Percentiles rank a stretch among this genome's conserved stretches.
Evolutionary conservation across 163 green algal species (phyloP).

Genomic region (Trebouxiophyceae sp.): DNA sequence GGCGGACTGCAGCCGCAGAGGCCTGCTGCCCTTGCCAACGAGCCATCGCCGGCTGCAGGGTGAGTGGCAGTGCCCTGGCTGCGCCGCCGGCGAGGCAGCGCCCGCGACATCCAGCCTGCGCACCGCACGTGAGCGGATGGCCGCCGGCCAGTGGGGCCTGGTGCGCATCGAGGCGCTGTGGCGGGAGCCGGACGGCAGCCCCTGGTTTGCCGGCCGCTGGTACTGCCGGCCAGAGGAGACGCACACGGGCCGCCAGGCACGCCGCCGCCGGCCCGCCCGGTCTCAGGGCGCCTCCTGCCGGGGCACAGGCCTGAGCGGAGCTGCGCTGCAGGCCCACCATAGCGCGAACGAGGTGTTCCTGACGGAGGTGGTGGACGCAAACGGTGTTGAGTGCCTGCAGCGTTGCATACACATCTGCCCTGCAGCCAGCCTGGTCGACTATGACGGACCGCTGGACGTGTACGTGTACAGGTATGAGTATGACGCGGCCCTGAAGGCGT

Average conservation of each 20-base stretch:
- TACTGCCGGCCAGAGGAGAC: slow-evolving; percentile 80
- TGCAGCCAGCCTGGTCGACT: slow-evolving; percentile 14
- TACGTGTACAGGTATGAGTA: slow-evolving; percentile 89
- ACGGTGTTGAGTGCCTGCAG: slow-evolving; percentile 26
- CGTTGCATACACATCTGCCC: slow-evolving; percentile 20
- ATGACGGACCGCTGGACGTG: slow-evolving; percentile 55
- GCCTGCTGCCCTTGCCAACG: neutral
- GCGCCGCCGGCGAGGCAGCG: slow-evolving; percentile 20
- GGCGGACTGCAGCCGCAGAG: no score
- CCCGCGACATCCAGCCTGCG: neutral
- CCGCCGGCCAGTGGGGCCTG: slow-evolving; percentile 38
- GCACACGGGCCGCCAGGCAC: slow-evolving; percentile 60
- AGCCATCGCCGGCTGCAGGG: slow-evolving; percentile 29
- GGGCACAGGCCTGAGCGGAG: neutral
- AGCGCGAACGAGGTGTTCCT: slow-evolving; percentile 80
- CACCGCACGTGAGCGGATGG: slow-evolving; percentile 41
- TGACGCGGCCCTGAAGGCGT: slow-evolving; percentile 52
- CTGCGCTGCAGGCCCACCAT: slow-evolving; percentile 59
- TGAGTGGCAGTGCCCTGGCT: slow-evolving; percentile 76
- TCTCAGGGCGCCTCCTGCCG: neutral
- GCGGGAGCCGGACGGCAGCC: slow-evolving; percentile 11
- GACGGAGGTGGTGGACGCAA: slow-evolving; percentile 26
- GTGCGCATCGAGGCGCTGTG: slow-evolving; percentile 42
- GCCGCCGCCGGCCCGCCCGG: neutral
- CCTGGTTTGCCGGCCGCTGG: slow-evolving; percentile 26